phyloP scores from a whole-genome alignment of 805 yeast species.

The Kazachstania kunashirensis region DNA sequence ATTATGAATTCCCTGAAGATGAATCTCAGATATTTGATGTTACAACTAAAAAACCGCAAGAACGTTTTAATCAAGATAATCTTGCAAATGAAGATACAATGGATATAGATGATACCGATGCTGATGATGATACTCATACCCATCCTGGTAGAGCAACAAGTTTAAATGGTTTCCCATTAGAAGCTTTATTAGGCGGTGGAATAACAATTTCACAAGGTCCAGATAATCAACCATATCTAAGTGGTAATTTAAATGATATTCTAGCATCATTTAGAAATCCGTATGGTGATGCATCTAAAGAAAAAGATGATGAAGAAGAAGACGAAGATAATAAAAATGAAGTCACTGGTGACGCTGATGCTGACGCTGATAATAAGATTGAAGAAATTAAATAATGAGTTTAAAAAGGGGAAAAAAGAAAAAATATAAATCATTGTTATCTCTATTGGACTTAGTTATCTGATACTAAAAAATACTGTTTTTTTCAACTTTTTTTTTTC shows the following conservation, averaged over 20 bases:
- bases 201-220: conserved; percentile 35
- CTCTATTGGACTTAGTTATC: no score
- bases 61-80: conserved; percentile 9
- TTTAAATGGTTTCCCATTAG: conserved; percentile 23
- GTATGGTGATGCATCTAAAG: not conserved
- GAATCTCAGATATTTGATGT: conserved; percentile 31
- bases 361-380: conserved; percentile 1
- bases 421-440: no score
- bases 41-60: conserved; percentile 27
- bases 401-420: no score
- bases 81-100: conserved; percentile 10
- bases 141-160: conserved; percentile 10
- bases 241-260: conserved; percentile 54
- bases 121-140: conserved; percentile 28
- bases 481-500: no score
- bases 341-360: conserved; percentile 1
- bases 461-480: no score
- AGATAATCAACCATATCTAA: conserved; percentile 40
- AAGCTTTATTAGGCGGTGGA: conserved; percentile 25
- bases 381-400: not conserved
- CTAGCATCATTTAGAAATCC: conserved; percentile 38
- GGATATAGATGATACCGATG: conserved; percentile 27
- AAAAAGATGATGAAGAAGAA: conserved; percentile 1
- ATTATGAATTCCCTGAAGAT: conserved; percentile 39
- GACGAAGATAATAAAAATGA: conserved; percentile 2